These are phyloP conservation scores for Pseudogymnoascus sp. DNA, from an alignment of 2,329 filamentous ascomycete genomes.

Conservation along the genomic window DNA sequence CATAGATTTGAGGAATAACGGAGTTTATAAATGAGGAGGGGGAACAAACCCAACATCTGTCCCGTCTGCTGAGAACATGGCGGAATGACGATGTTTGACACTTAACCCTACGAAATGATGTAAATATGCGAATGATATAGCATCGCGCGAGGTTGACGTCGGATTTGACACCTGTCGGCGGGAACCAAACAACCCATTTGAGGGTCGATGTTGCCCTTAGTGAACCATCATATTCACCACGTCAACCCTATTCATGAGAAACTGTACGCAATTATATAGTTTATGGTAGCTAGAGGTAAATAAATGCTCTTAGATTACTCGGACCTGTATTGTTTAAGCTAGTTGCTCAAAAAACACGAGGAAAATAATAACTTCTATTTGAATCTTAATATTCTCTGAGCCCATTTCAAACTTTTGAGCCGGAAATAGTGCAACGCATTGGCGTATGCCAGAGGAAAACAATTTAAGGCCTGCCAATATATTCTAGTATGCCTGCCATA, in stretches of 20 bases:
- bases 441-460: neutral
- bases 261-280: neutral
- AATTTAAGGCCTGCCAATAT: neutral
- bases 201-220: neutral
- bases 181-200: neutral
- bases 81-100: neutral
- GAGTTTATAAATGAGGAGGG: neutral
- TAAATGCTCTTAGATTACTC: neutral
- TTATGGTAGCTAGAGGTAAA: neutral
- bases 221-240: neutral
- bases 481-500: constrained; percentile 53
- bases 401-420: no score
- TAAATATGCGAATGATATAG: neutral
- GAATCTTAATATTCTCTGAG: no score
- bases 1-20: neutral
- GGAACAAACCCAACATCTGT: neutral
- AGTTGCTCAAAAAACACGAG: neutral
- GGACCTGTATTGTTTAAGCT: neutral
- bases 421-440: no score
- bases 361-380: neutral
- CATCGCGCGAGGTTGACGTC: neutral
- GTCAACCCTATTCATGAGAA: neutral
- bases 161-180: neutral
- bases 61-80: neutral
- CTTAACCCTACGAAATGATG: neutral